A percentile compares a stretch with the other conserved stretches of the same genome.
These are phyloP conservation scores for Metschnikowia aberdeeniae DNA, from an alignment of 805 yeast species.

Conservation along the genomic window DNA sequence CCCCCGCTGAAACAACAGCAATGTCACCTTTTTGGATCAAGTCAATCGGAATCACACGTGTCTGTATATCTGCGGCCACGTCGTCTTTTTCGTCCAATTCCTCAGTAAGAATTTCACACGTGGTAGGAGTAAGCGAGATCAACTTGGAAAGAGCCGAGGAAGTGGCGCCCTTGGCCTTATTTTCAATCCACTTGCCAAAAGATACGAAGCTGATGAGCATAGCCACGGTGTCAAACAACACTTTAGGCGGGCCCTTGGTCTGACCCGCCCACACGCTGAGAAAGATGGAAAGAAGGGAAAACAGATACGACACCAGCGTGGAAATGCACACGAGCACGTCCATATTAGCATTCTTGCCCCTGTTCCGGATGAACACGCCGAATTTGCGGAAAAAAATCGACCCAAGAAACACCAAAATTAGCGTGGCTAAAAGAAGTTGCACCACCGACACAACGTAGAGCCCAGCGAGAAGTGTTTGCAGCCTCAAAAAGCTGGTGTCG, in stretches of 20 bases:
- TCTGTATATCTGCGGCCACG: slow-evolving; percentile 27
- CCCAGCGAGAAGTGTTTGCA: slow-evolving; percentile 49
- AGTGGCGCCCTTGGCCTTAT: slow-evolving; percentile 89
- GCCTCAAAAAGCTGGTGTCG: slow-evolving; percentile 29
- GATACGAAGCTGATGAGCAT: slow-evolving; percentile 84
- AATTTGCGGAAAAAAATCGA: slow-evolving; percentile 62
- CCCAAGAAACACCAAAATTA: slow-evolving; percentile 68
- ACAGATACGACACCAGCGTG: slow-evolving; percentile 71
- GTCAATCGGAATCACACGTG: slow-evolving; percentile 62
- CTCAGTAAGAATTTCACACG: slow-evolving; percentile 60
- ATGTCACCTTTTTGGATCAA: slow-evolving; percentile 74
- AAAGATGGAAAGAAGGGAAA: slow-evolving; percentile 63
- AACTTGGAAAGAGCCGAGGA: slow-evolving; percentile 82
- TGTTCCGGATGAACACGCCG: slow-evolving; percentile 58
- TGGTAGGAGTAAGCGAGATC: slow-evolving; percentile 74
- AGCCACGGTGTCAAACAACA: slow-evolving; percentile 79
- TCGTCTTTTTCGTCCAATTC: slow-evolving; percentile 14
- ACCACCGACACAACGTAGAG: slow-evolving; percentile 60
- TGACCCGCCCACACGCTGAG: slow-evolving; percentile 43
- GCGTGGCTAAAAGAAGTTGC: slow-evolving; percentile 53
- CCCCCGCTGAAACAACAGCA: slow-evolving; percentile 78
- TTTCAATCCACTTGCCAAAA: slow-evolving; percentile 88
- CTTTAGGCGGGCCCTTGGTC: slow-evolving; percentile 50
- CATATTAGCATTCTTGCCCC: slow-evolving; percentile 69
- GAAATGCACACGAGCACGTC: slow-evolving; percentile 85